A percentile compares a stretch with the other conserved stretches of the same genome.
These are phyloP conservation scores for Kernera saxatilis DNA, from an alignment of 345 rosid species.

Conservation along the genomic window DNA sequence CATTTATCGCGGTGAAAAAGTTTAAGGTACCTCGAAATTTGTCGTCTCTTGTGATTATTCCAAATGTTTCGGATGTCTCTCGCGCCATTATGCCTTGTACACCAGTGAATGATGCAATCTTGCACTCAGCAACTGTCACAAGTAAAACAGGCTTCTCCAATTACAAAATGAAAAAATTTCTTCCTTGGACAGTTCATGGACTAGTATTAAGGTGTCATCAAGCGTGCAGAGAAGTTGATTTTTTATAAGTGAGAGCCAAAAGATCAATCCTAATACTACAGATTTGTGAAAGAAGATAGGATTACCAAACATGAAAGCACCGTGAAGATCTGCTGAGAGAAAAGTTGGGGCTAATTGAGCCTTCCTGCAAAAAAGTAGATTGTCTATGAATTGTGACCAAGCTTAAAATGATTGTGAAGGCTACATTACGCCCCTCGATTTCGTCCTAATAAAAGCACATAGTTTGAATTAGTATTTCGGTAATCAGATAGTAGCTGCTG, in stretches of 20 bases:
- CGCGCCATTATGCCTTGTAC: conserved; percentile 75
- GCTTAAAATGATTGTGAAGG: neutral
- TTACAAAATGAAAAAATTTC: neutral
- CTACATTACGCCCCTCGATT: neutral
- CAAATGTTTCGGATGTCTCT: conserved; percentile 92
- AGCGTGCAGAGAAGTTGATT: neutral
- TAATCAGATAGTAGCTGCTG: neutral
- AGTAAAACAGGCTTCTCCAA: neutral
- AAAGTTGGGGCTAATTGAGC: conserved; percentile 45
- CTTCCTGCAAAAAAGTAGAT: conserved; percentile 39
- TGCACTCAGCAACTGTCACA: conserved; percentile 70
- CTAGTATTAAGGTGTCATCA: neutral
- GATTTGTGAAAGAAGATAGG: neutral
- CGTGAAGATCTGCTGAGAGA: conserved; percentile 60
- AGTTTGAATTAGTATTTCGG: neutral
- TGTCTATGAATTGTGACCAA: neutral
- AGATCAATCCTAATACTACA: neutral
- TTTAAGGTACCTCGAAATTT: conserved; percentile 46
- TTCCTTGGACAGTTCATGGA: neutral
- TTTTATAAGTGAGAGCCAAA: neutral
- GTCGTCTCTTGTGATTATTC: conserved; percentile 59
- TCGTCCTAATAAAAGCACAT: neutral
- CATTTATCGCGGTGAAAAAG: neutral
- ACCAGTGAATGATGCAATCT: conserved; percentile 53
- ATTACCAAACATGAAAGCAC: conserved; percentile 61